Conservation (phyloP, 1,284 basidiomycete species). For the Apiotrichum laibachii region DNA sequence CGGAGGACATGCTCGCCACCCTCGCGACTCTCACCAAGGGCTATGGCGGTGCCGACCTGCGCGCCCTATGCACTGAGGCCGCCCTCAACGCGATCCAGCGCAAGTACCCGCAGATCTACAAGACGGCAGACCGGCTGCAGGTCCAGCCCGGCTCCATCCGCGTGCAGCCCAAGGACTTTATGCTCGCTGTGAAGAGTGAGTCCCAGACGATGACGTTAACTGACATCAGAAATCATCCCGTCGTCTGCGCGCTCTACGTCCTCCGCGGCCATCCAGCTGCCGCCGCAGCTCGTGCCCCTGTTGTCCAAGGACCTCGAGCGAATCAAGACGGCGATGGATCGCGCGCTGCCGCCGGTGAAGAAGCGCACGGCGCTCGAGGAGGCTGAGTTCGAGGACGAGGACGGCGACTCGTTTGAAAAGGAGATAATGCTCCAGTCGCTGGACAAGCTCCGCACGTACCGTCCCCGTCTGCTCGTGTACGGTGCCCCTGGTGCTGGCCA, state of each 20-base stretch:
- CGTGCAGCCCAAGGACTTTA: conserved; percentile 88
- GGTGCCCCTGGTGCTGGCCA: conserved; percentile 88
- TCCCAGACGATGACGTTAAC: conserved; percentile 16
- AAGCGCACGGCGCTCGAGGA: conserved; percentile 82
- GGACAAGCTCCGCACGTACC: conserved; percentile 84
- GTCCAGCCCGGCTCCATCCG: conserved; percentile 83
- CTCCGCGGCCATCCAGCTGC: conserved; percentile 78
- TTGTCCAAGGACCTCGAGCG: conserved; percentile 66
- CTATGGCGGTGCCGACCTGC: conserved; percentile 93
- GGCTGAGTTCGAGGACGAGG: conserved; percentile 81
- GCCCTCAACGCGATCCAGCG: conserved; percentile 95
- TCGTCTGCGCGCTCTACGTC: conserved; percentile 89
- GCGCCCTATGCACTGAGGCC: conserved; percentile 95
- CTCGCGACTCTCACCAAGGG: conserved; percentile 92
- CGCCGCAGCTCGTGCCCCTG: conserved; percentile 79
- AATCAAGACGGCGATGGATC: conserved; percentile 67
- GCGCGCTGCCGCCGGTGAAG: conserved; percentile 70
- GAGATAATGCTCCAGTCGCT: conserved; percentile 86
- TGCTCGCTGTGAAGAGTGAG: conserved; percentile 94
- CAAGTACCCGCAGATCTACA: conserved; percentile 96
- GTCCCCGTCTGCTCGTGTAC: conserved; percentile 82
- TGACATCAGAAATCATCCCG: conserved; percentile 74
- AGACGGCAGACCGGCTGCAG: conserved; percentile 78
- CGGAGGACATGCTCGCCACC: conserved; percentile 61
- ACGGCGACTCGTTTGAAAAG: conserved; percentile 69